A percentile compares a stretch with the other conserved stretches of the same genome.
These are phyloP conservation scores for Fragaria ananassa DNA, from an alignment of 306 rosid genomes.

Conservation along the genomic window DNA sequence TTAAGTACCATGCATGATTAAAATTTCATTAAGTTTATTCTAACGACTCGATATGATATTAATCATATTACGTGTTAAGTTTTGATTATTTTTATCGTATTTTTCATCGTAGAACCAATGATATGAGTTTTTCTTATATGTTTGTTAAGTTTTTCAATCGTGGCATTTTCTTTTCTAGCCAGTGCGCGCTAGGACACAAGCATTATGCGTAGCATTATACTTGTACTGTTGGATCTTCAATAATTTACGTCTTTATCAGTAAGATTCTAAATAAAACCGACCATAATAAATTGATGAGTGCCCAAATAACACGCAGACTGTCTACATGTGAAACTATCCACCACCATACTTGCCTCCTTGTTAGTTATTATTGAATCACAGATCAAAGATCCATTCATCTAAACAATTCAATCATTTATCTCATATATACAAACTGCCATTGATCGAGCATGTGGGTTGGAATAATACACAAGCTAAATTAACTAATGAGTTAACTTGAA, in stretches of 20 bases:
- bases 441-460: constrained; percentile 47
- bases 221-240: background rate
- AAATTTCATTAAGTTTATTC: too few species aligned
- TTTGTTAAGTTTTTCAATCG: background rate
- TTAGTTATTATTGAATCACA: constrained; percentile 25
- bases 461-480: constrained; percentile 26
- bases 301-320: constrained; percentile 38
- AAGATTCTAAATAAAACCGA: constrained; percentile 11
- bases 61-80: too few species aligned
- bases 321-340: constrained; percentile 37
- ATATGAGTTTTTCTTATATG: background rate
- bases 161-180: background rate
- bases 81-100: too few species aligned
- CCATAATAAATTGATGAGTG: constrained; percentile 24
- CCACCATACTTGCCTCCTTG: constrained; percentile 21
- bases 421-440: constrained; percentile 28
- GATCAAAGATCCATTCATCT: constrained; percentile 1
- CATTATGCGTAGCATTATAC: background rate
- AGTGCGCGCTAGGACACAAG: background rate
- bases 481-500: background rate
- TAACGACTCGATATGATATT: too few species aligned
- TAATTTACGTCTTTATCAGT: background rate
- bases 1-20: too few species aligned
- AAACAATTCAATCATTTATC: constrained; percentile 18
- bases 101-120: too few species aligned